Evolutionary conservation across 192 early-diverging fungal species (phyloP).

Genomic region (Gaertneriomyces sp.): DNA sequence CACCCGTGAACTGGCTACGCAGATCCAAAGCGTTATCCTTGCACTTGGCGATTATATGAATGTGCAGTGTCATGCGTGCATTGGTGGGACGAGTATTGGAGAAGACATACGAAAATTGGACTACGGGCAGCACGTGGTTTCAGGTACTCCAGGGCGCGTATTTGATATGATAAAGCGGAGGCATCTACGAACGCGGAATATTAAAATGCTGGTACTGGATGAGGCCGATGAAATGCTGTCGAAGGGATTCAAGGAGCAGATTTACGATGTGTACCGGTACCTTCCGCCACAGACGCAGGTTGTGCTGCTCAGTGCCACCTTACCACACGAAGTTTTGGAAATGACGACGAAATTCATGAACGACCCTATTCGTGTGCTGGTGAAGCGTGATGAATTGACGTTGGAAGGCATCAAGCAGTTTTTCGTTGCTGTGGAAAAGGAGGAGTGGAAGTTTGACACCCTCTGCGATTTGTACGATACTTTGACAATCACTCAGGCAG

Average conservation of each 20-base stretch:
- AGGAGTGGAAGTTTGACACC: conserved; percentile 99
- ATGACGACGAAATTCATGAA: conserved; percentile 98
- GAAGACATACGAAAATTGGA: conserved; percentile 94
- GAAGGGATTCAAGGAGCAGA: conserved; percentile 93
- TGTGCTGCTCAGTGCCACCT: conserved; percentile 85
- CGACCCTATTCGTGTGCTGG: conserved; percentile 89
- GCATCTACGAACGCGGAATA: conserved; percentile 71
- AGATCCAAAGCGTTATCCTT: conserved; percentile 89
- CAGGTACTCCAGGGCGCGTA: conserved; percentile 93
- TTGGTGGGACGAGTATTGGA: conserved; percentile 87
- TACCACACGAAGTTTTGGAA: conserved; percentile 93
- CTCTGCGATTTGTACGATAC: conserved; percentile 97
- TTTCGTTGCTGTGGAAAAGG: conserved; percentile 93
- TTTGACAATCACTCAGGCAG: conserved; percentile 95
- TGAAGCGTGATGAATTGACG: conserved; percentile 98
- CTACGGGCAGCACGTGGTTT: conserved; percentile 87
- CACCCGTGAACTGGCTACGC: conserved; percentile 92
- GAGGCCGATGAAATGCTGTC: conserved; percentile 96
- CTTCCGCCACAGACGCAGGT: conserved; percentile 91
- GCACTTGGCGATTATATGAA: conserved; percentile 97
- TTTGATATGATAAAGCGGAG: conserved; percentile 95
- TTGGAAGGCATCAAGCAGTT: conserved; percentile 99
- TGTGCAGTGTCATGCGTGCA: conserved; percentile 91
- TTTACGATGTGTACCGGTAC: conserved; percentile 79
- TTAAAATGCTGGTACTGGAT: conserved; percentile 96